These are phyloP conservation scores for Pestalotiopsis fici DNA, from an alignment of 2,329 filamentous ascomycete genomes.

Conservation along the genomic window DNA sequence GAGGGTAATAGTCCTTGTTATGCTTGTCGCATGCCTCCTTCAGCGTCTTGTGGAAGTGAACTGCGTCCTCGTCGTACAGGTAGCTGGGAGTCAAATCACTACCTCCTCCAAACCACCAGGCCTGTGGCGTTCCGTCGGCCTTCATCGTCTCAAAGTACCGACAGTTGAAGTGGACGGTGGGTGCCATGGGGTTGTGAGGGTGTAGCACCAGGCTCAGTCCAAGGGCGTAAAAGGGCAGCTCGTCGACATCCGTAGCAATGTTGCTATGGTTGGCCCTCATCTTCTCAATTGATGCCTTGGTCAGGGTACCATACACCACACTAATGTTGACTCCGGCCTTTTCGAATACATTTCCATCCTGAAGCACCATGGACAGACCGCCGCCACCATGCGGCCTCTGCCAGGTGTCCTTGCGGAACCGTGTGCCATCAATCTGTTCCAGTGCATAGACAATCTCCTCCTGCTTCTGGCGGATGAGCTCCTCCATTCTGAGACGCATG, in stretches of 20 bases:
- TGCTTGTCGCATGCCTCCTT: slow-evolving; percentile 94
- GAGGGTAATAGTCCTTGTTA: slow-evolving; percentile 86
- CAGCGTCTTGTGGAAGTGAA: slow-evolving; percentile 93
- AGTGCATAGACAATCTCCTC: slow-evolving; percentile 82
- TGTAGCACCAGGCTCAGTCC: slow-evolving; percentile 93
- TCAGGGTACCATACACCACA: slow-evolving; percentile 89
- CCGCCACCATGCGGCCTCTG: slow-evolving; percentile 84
- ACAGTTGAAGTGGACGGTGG: slow-evolving; percentile 97
- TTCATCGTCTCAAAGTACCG: slow-evolving; percentile 97
- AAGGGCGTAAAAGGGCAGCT: slow-evolving; percentile 93
- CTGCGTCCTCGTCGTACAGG: slow-evolving; percentile 94
- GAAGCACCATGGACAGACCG: slow-evolving; percentile 90
- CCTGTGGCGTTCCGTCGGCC: slow-evolving; percentile 75
- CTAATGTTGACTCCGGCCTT: slow-evolving; percentile 96
- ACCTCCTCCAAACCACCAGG: slow-evolving; percentile 98
- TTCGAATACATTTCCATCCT: slow-evolving; percentile 96
- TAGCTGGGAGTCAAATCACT: slow-evolving; percentile 92
- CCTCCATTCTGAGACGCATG: slow-evolving; percentile 97
- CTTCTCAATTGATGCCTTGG: slow-evolving; percentile 82
- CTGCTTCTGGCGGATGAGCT: slow-evolving; percentile 92
- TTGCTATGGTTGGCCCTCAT: slow-evolving; percentile 97
- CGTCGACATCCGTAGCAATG: slow-evolving; percentile 66
- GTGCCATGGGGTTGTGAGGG: slow-evolving; percentile 93
- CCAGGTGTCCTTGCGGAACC: slow-evolving; percentile 87
- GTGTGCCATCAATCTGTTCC: slow-evolving; percentile 78